Evolutionary conservation across 1,139 yeast genomes (phyloP), one percentile per base, ranked within the genome.

Genomic region (Blastobotrys malaysiensis): DNA sequence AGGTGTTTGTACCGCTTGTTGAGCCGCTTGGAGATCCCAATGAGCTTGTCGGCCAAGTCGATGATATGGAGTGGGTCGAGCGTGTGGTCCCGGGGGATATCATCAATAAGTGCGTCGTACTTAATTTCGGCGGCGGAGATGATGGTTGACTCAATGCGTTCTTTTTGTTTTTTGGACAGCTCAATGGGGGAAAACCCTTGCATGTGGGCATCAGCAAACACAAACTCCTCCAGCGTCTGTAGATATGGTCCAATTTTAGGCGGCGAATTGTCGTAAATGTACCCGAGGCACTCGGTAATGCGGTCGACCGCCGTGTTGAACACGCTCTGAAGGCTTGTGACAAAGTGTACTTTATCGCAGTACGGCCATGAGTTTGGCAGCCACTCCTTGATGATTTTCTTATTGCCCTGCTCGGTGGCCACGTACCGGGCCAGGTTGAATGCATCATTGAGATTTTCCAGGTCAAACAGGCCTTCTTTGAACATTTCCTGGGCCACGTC

Each of bases 401-500:
- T 67, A 45, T 59, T 63, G 14, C 58, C 62, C 21, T 62, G 19
- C 76, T 71, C 64, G 7, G 22, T 78, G 66, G 54, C 65, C 56
- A 64, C 74, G 74, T 52, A 76, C 59, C 59, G 76, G 59, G 83
- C 82, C 70, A 52, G 74, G 62, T 56, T 71, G 71, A 47, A 77
- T 57, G 70, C 78, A 62, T 64, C 63, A 18, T 60, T 53, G 43
- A 65, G 46, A 18, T 61, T 57, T 74, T 85, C 91, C 73, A 88
- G 72, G 72, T 84, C 89, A 79, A 87, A 86, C 73, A 80, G 77
- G 69, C 88, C 90, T 72, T 85, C 88, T 69, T 83, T 78, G 48
- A 63, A 68, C 54, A 65, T 59, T 13, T 63, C 67, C 31, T 60
- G 63, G 1, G 66, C 65, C 3, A 69, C 86, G 3, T 83, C 77